These are phyloP conservation scores for Somion occarium DNA, from an alignment of 1,284 basidiomycete genomes.

Conservation along the genomic window DNA sequence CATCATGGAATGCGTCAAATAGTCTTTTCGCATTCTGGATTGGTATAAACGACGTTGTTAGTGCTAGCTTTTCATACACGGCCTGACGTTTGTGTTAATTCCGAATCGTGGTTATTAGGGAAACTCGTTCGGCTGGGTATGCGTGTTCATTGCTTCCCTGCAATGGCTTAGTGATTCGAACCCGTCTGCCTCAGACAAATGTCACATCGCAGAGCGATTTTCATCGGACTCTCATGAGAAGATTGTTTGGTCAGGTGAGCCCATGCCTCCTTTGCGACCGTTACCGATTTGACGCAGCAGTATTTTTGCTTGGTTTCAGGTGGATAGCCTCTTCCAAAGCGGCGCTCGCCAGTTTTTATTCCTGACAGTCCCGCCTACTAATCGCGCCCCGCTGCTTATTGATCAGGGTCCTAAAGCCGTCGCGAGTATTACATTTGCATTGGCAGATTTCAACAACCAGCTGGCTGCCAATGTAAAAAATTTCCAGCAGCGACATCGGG, in stretches of 20 bases:
- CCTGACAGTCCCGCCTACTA: conserved; percentile 60
- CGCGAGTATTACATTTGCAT: conserved; percentile 33
- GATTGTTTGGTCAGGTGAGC: conserved; percentile 51
- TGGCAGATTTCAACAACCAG: conserved; percentile 49
- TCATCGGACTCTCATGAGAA: conserved; percentile 46
- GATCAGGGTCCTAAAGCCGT: conserved; percentile 40
- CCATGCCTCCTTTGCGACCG: neutral
- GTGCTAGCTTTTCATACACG: conserved; percentile 16
- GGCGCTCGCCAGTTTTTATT: conserved; percentile 64
- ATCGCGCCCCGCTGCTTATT: conserved; percentile 52
- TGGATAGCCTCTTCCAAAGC: conserved; percentile 46
- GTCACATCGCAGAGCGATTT: conserved; percentile 45
- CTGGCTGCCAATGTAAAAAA: conserved; percentile 32
- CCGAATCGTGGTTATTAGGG: conserved; percentile 32
- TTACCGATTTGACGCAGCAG: neutral
- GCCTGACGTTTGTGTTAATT: neutral
- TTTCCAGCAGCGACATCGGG: conserved; percentile 39
- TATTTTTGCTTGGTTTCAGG: conserved; percentile 27
- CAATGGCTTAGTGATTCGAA: conserved; percentile 7
- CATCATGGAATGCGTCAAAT: conserved; percentile 49
- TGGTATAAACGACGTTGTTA: conserved; percentile 61
- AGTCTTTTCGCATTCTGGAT: conserved; percentile 62
- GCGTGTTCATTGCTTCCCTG: conserved; percentile 12
- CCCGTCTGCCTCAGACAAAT: conserved; percentile 39
- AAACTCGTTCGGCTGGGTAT: conserved; percentile 48